Base-by-base conservation (phyloP, 257 asterid species). In the Salvia rosmarinus region DNA sequence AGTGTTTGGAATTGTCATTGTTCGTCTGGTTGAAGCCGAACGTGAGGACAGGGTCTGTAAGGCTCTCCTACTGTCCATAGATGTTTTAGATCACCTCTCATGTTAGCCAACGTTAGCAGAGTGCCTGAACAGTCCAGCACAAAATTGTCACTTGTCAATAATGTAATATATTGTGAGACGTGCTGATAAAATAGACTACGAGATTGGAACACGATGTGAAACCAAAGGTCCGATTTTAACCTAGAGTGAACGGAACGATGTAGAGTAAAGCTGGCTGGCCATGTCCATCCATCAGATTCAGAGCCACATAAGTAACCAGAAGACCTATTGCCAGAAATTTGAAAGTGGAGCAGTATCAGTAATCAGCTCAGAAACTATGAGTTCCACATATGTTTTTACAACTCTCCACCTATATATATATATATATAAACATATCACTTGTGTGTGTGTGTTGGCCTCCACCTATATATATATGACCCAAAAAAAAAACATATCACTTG, bases 211-310 rank as follows among this genome's bases (percentile, higher is more conserved):
- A 4, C 4, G 19, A 39, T 9, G 14, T 12, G 19, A 49, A 9
- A 28, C 9, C 4, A 50, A 10, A 51, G 6, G n/a, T 30, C 55
- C 19, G 77, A 30, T 52, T 56, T 42, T 78, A 10, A 91, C 98
- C 96, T 76, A 92, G 74, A 10, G 96, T 92, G 83, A 88, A 92
- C 8, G 98, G 98, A 16, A 92, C 98, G 35, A 92, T 92, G 80
- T 92, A 92, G 13, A 91, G 95, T 82, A 91, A 81, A 52, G 96
- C 96, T 20, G 98, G 98, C 66, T 91, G 96, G 49, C 98, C 98
- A 47, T 88, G 96, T 60, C 98, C 98, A 60, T 91, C 96, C 96
- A 89, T 91, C 86, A 89, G 50, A 76, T 86, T 92, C 71, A 92
- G 84, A 50, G 96, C 98, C 79, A 89, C 88, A 42, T 92, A 92